Evolutionary conservation across 768 basidiomycete species (phyloP).

Genomic region (Macrolepiota dolichaula): DNA sequence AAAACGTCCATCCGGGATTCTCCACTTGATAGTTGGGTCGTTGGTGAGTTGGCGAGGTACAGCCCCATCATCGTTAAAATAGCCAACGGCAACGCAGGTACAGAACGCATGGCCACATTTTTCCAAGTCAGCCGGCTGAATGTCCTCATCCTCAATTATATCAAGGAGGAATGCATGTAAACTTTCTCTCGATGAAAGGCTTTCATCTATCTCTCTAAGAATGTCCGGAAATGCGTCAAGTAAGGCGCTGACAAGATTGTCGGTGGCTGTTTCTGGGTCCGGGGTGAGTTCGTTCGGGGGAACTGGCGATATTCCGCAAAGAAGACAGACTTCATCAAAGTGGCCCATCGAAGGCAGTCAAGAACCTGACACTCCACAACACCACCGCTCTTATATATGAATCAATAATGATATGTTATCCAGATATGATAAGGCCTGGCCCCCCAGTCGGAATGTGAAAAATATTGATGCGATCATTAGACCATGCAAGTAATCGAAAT

Average conservation of each 20-base stretch:
- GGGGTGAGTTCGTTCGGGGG: constrained; percentile 1
- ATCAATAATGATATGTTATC: too few relatives aligned
- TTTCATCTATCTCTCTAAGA: not conserved
- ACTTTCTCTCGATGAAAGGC: not conserved
- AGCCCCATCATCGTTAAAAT: constrained; percentile 5
- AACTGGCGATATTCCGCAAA: constrained; percentile 10
- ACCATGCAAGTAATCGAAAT: too few relatives aligned
- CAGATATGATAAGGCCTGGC: too few relatives aligned
- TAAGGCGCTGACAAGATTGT: not conserved
- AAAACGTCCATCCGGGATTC: not conserved
- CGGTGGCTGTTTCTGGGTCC: not conserved
- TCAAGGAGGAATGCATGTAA: not conserved
- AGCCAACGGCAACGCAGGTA: constrained; percentile 9
- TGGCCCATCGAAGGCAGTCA: not conserved
- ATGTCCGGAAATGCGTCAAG: not conserved
- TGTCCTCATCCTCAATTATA: not conserved
- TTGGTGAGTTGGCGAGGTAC: not conserved
- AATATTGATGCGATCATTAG: too few relatives aligned
- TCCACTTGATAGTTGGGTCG: not conserved
- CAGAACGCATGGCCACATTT: not conserved
- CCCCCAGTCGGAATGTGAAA: too few relatives aligned
- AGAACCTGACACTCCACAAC: not conserved
- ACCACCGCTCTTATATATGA: not conserved
- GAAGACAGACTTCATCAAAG: constrained; percentile 10
- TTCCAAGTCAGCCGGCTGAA: not conserved